Percentiles rank a stretch among this genome's conserved stretches.
Conservation (phyloP, 495 filamentous ascomycete species). For the Xylaria nigripes region DNA sequence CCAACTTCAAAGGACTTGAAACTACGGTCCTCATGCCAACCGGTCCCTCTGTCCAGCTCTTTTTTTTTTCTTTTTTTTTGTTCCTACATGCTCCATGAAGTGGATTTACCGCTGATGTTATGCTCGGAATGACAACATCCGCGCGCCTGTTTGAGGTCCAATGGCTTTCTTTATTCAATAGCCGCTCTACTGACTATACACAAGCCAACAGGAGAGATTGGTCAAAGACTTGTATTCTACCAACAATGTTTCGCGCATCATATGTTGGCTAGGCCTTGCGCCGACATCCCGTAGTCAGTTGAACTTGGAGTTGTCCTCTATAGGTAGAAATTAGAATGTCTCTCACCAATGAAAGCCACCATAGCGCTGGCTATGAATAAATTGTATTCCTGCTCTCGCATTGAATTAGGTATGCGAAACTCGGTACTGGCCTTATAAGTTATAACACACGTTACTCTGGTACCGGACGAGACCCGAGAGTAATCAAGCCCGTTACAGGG, state of each 20-base stretch:
- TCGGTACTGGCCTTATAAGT: too few species aligned
- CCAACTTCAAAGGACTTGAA: background rate
- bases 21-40: background rate
- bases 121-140: background rate
- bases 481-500: background rate
- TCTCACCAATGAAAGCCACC: too few species aligned
- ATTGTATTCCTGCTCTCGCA: too few species aligned
- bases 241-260: background rate
- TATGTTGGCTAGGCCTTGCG: too few species aligned
- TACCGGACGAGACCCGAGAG: background rate
- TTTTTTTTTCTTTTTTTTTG: background rate
- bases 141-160: constrained; percentile 2
- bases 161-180: background rate
- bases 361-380: too few species aligned
- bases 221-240: background rate
- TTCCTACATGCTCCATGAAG: background rate
- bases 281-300: too few species aligned
- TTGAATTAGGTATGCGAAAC: too few species aligned
- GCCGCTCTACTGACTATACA: background rate
- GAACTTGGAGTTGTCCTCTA: too few species aligned
- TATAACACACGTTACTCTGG: background rate
- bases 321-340: too few species aligned
- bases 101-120: background rate
- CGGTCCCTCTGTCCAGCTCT: background rate
- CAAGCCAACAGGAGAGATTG: constrained; percentile 1